These are phyloP conservation scores for Nectriaceae sp. DNA, from an alignment of 2,329 filamentous ascomycete genomes.

Conservation along the genomic window DNA sequence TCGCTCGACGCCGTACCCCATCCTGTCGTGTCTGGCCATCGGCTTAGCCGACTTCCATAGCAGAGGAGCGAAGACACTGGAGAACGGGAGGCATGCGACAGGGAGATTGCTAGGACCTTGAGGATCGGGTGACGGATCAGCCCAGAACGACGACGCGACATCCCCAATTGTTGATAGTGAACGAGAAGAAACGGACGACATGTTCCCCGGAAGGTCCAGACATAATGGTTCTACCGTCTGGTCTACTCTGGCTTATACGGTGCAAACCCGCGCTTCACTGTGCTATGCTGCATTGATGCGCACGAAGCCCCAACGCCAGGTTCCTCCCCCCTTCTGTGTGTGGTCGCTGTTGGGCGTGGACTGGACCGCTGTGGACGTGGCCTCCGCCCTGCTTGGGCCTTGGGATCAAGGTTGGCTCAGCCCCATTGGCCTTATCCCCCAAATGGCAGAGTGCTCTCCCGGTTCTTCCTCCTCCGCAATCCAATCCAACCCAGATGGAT, in stretches of 20 bases:
- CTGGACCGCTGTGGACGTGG: neutral
- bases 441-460: too few relatives aligned
- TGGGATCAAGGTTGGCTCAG: neutral
- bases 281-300: neutral
- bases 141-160: constrained; percentile 24
- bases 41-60: constrained; percentile 24
- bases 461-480: neutral
- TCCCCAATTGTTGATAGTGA: constrained; percentile 15
- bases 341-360: neutral
- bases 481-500: neutral
- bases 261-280: neutral
- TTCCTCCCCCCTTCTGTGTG: too few relatives aligned
- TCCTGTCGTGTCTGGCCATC: constrained; percentile 19
- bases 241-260: too few relatives aligned
- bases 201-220: neutral
- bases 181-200: constrained; percentile 19
- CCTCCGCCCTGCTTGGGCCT: constrained; percentile 3
- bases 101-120: constrained; percentile 10
- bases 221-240: constrained; percentile 1
- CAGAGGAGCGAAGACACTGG: constrained; percentile 24
- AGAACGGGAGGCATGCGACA: constrained; percentile 22
- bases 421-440: neutral
- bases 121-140: constrained; percentile 32
- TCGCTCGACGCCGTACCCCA: constrained; percentile 11
- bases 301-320: too few relatives aligned